Evolutionary conservation across 371 early-diverging fungal species (phyloP).

Genomic region (Mucor indicus): DNA sequence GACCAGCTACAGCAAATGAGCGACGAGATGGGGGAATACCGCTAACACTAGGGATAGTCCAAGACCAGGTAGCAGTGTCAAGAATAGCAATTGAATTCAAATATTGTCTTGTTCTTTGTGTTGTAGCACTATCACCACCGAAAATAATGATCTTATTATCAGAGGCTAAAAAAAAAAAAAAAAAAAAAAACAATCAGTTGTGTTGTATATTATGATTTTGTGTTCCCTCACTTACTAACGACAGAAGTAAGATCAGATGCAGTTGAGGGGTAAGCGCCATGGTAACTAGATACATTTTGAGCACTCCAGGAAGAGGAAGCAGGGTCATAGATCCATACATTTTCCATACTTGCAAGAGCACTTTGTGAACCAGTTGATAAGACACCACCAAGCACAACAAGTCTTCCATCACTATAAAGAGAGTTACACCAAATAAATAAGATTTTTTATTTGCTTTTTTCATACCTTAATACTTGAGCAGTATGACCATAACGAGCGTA

Average conservation of each 20-base stretch:
- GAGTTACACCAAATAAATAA: conserved; percentile 14
- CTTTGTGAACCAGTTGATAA: not conserved
- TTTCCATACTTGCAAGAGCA: conserved; percentile 15
- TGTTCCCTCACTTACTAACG: conserved; percentile 35
- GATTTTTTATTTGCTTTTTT: too few relatives aligned
- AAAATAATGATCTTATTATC: conserved; percentile 39
- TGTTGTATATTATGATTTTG: too few relatives aligned
- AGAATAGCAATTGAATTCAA: conserved; percentile 31
- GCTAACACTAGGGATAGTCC: conserved; percentile 24
- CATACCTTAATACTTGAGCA: conserved; percentile 34
- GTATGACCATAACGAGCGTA: conserved; percentile 38
- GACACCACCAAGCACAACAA: conserved; percentile 45
- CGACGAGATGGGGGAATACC: conserved; percentile 45
- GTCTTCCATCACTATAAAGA: conserved; percentile 31
- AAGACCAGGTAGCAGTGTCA: conserved; percentile 41
- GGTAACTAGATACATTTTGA: conserved; percentile 1
- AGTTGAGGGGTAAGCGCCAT: conserved; percentile 16
- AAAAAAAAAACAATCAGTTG: too few relatives aligned
- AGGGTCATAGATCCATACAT: conserved; percentile 28
- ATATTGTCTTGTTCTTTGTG: conserved; percentile 29
- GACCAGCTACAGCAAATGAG: conserved; percentile 34
- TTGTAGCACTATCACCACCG: too few relatives aligned
- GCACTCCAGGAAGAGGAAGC: conserved; percentile 20
- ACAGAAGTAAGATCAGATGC: conserved; percentile 34
- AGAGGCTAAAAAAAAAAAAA: too few relatives aligned